Evolutionary conservation across 2,329 filamentous ascomycete species (phyloP), one percentile per base, ranked within the genome.

Genomic region (Massarina eburnea): DNA sequence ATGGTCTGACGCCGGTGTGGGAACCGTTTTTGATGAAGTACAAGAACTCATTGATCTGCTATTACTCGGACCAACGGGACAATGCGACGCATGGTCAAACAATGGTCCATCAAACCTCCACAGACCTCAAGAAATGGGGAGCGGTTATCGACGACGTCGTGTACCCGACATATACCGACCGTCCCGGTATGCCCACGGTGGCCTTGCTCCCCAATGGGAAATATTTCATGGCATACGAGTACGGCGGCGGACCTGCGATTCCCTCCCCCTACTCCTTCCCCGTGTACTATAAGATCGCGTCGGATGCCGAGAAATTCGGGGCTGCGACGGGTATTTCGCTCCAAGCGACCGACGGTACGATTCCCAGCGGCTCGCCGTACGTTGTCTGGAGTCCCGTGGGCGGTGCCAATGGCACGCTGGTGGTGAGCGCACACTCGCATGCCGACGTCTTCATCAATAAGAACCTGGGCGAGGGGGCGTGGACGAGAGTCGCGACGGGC

Each of bases 61-160:
- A 86, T 73, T 89, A 88, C 71, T 83, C 84, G 1, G 86, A 89
- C 65, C 86, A 89, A 62, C 79, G 85, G 27, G 83, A 83, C 51
- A 76, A 82, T 51, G 49, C 62, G 1, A 72, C 72, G 1, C 74
- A 88, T 59, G 85, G 85, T 15, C 85, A 89, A 67, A 86, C 88
- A 61, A 75, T 89, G 30, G 76, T 81, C 2, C 84, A 89, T 64
- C 83, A 88, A 66, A 74, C 75, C 14, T 77, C 80, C 2, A 74
- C 68, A 1, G 82, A 89, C 58, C 73, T 87, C 17, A 67, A 73
- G 46, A 79, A 65, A 14, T 89, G 85, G 85, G 76, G 76, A 15
- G 61, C 75, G 1, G 71, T 80, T 3, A 76, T 85, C 39, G 75
- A 84, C 48, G 84, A 89, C 58, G 83, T 85, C 30, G 72, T 79